Evolutionary conservation across 192 early-diverging fungal genomes (phyloP).

Genomic region (Coemansia sp.): DNA sequence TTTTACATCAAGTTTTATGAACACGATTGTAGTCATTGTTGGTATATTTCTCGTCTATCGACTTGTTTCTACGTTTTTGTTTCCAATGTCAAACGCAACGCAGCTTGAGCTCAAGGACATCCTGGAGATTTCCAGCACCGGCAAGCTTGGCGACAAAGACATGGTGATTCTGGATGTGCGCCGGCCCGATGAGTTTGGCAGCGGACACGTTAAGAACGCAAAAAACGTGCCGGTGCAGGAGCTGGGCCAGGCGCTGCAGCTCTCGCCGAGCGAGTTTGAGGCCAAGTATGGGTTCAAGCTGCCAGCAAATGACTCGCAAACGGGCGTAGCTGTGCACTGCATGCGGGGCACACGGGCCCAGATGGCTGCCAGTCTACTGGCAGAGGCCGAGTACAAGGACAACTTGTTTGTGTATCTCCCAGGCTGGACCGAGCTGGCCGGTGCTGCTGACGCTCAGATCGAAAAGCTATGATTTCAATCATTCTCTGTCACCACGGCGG

Average conservation of each 20-base stretch:
- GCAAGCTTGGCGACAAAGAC: slow-evolving; percentile 6
- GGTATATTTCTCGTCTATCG: slow-evolving; percentile 12
- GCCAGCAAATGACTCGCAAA: slow-evolving; percentile 6
- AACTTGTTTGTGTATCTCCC: slow-evolving; percentile 33
- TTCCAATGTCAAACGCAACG: slow-evolving; percentile 24
- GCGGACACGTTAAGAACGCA: slow-evolving; percentile 22
- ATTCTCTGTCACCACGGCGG: no score
- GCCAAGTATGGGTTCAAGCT: slow-evolving; percentile 21
- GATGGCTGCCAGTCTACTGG: slow-evolving; percentile 11
- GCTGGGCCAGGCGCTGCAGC: slow-evolving; percentile 15
- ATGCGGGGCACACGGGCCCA: slow-evolving; percentile 23
- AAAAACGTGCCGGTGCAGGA: slow-evolving; percentile 28
- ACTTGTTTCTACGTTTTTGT: slow-evolving; percentile 8
- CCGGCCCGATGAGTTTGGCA: slow-evolving; percentile 13
- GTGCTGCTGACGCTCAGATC: background rate
- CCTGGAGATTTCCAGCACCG: slow-evolving; percentile 16
- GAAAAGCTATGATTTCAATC: background rate
- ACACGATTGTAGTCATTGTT: slow-evolving; percentile 13
- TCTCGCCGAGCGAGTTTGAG: slow-evolving; percentile 15
- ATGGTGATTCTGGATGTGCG: slow-evolving; percentile 36
- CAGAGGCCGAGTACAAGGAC: slow-evolving; percentile 10
- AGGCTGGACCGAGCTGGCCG: slow-evolving; percentile 25
- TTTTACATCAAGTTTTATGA: slow-evolving; percentile 5
- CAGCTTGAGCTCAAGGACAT: slow-evolving; percentile 15
- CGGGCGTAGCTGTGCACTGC: slow-evolving; percentile 29